Evolutionary conservation across 352 stramenopile genomes (phyloP).

Genomic region (Globisporangium paroecandrum): DNA sequence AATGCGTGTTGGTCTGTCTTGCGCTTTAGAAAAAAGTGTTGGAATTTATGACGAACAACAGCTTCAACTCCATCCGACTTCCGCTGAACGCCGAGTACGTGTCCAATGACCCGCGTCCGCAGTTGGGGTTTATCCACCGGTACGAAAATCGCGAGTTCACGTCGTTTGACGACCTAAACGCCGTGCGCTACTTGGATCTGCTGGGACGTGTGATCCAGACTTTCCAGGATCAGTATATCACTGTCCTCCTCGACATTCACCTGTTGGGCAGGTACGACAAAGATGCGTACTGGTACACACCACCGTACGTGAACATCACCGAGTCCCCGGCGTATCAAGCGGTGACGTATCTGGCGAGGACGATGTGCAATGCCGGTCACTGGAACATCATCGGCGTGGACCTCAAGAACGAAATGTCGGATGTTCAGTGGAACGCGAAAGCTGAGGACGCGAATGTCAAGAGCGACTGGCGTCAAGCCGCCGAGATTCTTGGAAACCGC

Average conservation of each 20-base stretch:
- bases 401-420: constrained; percentile 58
- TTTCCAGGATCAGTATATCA: constrained; percentile 46
- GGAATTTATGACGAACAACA: constrained; percentile 50
- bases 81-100: constrained; percentile 56
- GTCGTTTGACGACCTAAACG: constrained; percentile 36
- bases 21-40: constrained; percentile 34
- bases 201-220: constrained; percentile 52
- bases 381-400: constrained; percentile 73
- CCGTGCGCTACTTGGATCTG: constrained; percentile 55
- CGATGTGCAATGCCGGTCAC: constrained; percentile 47
- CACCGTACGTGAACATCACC: constrained; percentile 41
- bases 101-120: constrained; percentile 33
- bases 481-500: constrained; percentile 34
- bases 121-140: constrained; percentile 48
- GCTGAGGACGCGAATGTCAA: constrained; percentile 22
- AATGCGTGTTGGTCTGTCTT: too few relatives aligned
- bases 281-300: constrained; percentile 68
- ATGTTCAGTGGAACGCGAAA: constrained; percentile 32
- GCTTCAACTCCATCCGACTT: constrained; percentile 62
- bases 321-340: constrained; percentile 45
- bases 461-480: constrained; percentile 42
- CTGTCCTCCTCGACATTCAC: constrained; percentile 61
- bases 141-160: constrained; percentile 68
- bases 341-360: constrained; percentile 38
- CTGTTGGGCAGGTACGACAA: constrained; percentile 43